phyloP scores from a whole-genome alignment of 768 basidiomycete species.

The Tylopilus sp. region DNA sequence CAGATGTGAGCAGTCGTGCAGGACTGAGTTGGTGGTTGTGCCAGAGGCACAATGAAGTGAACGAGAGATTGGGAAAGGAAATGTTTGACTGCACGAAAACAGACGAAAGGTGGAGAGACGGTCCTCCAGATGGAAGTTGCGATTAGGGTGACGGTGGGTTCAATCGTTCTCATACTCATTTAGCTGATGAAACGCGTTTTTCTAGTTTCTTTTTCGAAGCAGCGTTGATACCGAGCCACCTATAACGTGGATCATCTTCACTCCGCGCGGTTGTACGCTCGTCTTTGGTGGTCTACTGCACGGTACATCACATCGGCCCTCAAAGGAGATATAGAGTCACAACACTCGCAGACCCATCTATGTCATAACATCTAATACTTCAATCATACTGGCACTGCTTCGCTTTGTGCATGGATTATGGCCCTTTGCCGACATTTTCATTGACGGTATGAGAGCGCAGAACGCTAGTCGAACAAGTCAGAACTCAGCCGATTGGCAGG shows the following conservation, averaged over 20 bases:
- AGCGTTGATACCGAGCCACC: too few relatives aligned
- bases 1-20: conserved; percentile 70
- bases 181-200: neutral
- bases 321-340: too few relatives aligned
- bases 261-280: neutral
- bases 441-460: neutral
- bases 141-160: conserved; percentile 47
- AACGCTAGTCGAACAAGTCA: neutral
- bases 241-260: neutral
- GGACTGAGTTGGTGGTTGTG: conserved; percentile 85
- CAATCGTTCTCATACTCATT: neutral
- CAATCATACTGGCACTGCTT: neutral
- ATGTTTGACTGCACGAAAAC: conserved; percentile 78
- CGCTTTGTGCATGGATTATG: neutral
- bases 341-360: neutral
- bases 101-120: conserved; percentile 91
- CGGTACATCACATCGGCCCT: too few relatives aligned
- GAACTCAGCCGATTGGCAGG: neutral
- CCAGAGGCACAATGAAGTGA: conserved; percentile 90
- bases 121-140: conserved; percentile 83
- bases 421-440: neutral
- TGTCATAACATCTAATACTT: neutral
- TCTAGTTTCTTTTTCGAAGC: neutral
- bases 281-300: neutral
- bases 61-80: conserved; percentile 79